A percentile compares a stretch with the other conserved stretches of the same genome.
Evolutionary conservation across 441 rosid species (phyloP).

Genomic region (Syzygium syzygioides): DNA sequence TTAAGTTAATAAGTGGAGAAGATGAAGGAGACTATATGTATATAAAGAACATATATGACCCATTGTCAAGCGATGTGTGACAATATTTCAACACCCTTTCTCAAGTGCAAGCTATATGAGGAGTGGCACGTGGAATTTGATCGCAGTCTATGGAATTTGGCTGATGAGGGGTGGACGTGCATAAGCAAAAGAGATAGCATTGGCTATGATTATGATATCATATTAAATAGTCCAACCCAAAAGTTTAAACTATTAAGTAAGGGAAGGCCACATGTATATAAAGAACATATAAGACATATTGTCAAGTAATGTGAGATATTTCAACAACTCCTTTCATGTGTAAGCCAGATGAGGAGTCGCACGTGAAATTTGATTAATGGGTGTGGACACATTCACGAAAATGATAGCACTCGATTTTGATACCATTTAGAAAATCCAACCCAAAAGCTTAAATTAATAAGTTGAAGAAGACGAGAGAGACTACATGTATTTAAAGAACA

Average conservation of each 20-base stretch:
- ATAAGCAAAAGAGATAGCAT: not conserved
- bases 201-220: not conserved
- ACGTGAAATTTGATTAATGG: not conserved
- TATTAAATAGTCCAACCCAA: not conserved
- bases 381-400: accelerated
- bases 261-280: not conserved
- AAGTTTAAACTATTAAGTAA: not conserved
- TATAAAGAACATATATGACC: not conserved
- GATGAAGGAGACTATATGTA: too few species aligned
- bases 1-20: too few species aligned
- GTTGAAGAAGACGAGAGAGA: not conserved
- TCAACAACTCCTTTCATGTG: not conserved
- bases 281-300: not conserved
- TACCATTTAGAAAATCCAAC: not conserved
- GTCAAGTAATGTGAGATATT: not conserved
- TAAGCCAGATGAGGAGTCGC: not conserved
- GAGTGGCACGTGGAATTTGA: not conserved
- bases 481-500: not conserved
- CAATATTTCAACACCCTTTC: too few species aligned
- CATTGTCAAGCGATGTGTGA: not conserved
- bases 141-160: not conserved
- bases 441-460: not conserved
- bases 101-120: not conserved
- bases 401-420: accelerated
- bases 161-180: not conserved